A percentile compares a stretch with the other conserved stretches of the same genome.
These are phyloP conservation scores for Sclerotinia nivalis DNA, from an alignment of 2,329 filamentous ascomycete genomes.

Conservation along the genomic window DNA sequence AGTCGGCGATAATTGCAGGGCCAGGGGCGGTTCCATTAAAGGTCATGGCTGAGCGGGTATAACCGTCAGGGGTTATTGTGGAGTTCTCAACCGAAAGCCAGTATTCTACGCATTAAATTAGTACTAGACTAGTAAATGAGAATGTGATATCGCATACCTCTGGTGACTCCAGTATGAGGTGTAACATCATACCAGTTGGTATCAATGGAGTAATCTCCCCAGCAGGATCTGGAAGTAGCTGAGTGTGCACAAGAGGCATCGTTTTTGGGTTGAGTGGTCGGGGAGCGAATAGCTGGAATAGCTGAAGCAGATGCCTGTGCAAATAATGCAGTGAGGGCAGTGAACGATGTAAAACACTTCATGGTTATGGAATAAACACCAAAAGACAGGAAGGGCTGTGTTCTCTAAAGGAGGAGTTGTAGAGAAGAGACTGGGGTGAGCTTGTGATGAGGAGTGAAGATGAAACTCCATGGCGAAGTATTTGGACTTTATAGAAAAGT, in stretches of 20 bases:
- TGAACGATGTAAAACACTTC: constrained; percentile 35
- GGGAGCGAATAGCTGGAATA: constrained; percentile 29
- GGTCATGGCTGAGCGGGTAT: constrained; percentile 54
- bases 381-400: background rate
- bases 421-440: constrained; percentile 7
- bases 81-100: constrained; percentile 35
- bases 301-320: constrained; percentile 31
- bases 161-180: constrained; percentile 39
- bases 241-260: constrained; percentile 35
- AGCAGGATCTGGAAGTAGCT: constrained; percentile 39
- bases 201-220: constrained; percentile 40
- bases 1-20: constrained; percentile 45
- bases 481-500: constrained; percentile 11
- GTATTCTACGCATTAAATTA: constrained; percentile 29
- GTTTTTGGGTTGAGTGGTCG: constrained; percentile 24
- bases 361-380: constrained; percentile 26
- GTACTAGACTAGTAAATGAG: constrained; percentile 18
- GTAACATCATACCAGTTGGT: constrained; percentile 38
- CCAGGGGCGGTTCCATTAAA: constrained; percentile 44
- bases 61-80: constrained; percentile 45
- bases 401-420: background rate
- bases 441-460: constrained; percentile 9
- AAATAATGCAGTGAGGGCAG: constrained; percentile 30
- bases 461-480: background rate
- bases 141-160: constrained; percentile 32